Base-by-base conservation (phyloP, 139 green algal genomes). In the Monoraphidium neglectum region DNA sequence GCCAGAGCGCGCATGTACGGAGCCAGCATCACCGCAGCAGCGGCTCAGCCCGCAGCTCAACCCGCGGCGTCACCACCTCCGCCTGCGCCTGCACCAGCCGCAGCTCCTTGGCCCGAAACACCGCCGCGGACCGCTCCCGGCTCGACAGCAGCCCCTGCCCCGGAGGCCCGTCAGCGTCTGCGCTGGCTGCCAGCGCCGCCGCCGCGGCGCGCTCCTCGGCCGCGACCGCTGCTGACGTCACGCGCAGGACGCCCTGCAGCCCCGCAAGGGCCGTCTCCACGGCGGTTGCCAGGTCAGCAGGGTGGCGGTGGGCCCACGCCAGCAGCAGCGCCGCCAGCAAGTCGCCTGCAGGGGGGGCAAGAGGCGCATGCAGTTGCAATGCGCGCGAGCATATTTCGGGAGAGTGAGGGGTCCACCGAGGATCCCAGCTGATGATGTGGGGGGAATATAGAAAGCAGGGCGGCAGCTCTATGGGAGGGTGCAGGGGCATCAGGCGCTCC, bases 321-420 rank as follows among this genome's bases (percentile, higher is more conserved):
- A 97, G 85, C 66, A 95, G 83, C 76, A 97, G 82, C 43, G 87
- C 87, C 0, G 88, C 74, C 35, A 95, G 73, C 38, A 95, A 72
- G 78, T 96, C 90, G 2, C 89, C 87, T 92, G 87, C 64, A 30
- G n/a, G 12, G 26, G 15, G 8, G 6, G 23, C 70, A 28, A 28
- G 1, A 43, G 56, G 24, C 35, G 3, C 32, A 26, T 46, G 61
- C 35, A 21, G 28, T 37, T 47, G 63, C 23, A 70, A 35, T 26
- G 63, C 6, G 13, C 47, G 26, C 8, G 6, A 73, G 56, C 46
- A n/a, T n/a, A n/a, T n/a, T n/a, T n/a, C n/a, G n/a, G n/a, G n/a
- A n/a, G n/a, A n/a, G n/a, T n/a, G n/a, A n/a, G n/a, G n/a, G n/a
- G n/a, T n/a, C n/a, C n/a, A n/a, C n/a, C n/a, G n/a, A n/a, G n/a